A percentile compares a stretch with the other conserved stretches of the same genome.
phyloP scores from a whole-genome alignment of 1,139 yeast species.

The Nakaseomyces sp. region DNA sequence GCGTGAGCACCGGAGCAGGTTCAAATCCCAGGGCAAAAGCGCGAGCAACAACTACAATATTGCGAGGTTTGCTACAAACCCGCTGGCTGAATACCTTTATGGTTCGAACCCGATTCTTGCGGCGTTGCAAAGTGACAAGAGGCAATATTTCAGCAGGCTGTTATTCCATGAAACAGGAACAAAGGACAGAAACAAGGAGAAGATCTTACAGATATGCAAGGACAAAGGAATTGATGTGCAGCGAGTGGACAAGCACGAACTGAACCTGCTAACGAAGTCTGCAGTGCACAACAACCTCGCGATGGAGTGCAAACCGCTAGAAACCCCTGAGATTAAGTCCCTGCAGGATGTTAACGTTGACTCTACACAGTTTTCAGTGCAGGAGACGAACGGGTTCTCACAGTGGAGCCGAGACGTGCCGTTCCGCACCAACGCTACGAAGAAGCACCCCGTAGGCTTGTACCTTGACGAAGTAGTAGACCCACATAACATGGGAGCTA shows the following conservation, averaged over 20 bases:
- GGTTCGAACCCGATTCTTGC: constrained; percentile 74
- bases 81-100: constrained; percentile 58
- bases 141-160: constrained; percentile 46
- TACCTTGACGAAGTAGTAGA: constrained; percentile 79
- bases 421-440: constrained; percentile 16
- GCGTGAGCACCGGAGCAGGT: background rate
- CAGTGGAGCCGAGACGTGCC: constrained; percentile 4
- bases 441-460: constrained; percentile 56
- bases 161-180: constrained; percentile 31
- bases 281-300: constrained; percentile 83
- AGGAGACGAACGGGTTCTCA: background rate
- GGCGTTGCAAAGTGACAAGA: constrained; percentile 49
- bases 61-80: constrained; percentile 26
- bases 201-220: constrained; percentile 41
- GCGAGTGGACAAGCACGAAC: constrained; percentile 43
- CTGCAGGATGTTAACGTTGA: constrained; percentile 19
- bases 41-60: constrained; percentile 1
- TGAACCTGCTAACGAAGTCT: constrained; percentile 53
- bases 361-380: background rate
- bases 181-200: constrained; percentile 34
- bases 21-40: no score
- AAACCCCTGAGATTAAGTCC: constrained; percentile 36
- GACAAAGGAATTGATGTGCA: constrained; percentile 39
- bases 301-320: constrained; percentile 55
- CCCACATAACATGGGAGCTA: constrained; percentile 87